Percentiles rank a stretch among this genome's conserved stretches.
Conservation (phyloP, 768 basidiomycete species). For the Serendipita sp. region DNA sequence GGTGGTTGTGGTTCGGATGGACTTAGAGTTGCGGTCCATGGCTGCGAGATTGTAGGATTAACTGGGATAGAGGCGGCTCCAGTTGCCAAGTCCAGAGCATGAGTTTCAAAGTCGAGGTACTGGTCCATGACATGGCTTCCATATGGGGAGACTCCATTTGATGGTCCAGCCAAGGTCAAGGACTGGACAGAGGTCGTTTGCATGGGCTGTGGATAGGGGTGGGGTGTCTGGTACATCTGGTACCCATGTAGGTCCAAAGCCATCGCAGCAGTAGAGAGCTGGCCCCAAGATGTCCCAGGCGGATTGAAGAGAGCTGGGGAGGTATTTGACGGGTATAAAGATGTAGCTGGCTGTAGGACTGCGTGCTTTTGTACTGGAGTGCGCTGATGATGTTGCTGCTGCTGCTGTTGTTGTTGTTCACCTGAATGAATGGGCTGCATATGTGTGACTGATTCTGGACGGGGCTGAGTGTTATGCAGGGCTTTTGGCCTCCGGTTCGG, state of each 20-base stretch:
- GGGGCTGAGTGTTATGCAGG: not conserved
- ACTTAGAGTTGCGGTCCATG: not conserved
- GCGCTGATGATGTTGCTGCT: not conserved
- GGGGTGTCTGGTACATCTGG: not conserved
- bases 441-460: not conserved
- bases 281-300: not conserved
- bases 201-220: not conserved
- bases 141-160: not conserved
- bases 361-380: constrained; percentile 4
- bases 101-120: not conserved
- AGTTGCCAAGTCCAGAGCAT: constrained; percentile 3
- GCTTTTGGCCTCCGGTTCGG: no score
- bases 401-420: not conserved
- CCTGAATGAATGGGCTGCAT: not conserved
- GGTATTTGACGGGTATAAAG: not conserved
- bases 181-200: not conserved
- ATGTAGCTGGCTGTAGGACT: not conserved
- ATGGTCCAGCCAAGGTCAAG: not conserved
- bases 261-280: not conserved
- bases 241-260: not conserved
- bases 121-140: not conserved
- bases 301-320: not conserved
- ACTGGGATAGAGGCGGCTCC: not conserved
- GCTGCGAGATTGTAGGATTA: not conserved
- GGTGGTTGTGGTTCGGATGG: not conserved